Conservation (phyloP, 83 land plant genomes). For the Thuja plicata region DNA sequence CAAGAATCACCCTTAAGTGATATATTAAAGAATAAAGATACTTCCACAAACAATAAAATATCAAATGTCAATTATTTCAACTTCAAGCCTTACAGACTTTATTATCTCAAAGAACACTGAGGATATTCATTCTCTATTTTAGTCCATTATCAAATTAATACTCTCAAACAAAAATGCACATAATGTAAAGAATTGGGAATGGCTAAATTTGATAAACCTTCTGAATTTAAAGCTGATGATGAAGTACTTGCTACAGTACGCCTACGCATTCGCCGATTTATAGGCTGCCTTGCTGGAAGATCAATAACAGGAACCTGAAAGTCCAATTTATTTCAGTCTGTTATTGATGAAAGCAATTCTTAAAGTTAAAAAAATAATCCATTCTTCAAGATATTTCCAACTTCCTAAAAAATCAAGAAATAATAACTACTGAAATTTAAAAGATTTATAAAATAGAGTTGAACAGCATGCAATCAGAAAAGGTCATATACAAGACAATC, state of each 20-base stretch:
- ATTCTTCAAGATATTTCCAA: not conserved
- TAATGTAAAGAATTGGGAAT: not conserved
- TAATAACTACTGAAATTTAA: not conserved
- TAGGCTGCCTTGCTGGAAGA: conserved; percentile 38
- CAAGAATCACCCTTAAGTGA: not conserved
- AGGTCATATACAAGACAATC: not conserved
- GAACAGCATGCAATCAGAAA: not conserved
- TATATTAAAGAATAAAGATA: too few species aligned
- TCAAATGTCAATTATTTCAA: not conserved
- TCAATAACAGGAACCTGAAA: conserved; percentile 39
- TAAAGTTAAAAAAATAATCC: not conserved
- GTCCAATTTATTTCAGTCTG: not conserved
- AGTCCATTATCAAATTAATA: not conserved
- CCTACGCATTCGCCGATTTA: conserved; percentile 59
- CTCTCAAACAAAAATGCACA: not conserved
- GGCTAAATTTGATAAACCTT: conserved; percentile 27
- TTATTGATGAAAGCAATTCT: not conserved
- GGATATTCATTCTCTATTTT: not conserved
- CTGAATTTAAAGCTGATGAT: conserved; percentile 32
- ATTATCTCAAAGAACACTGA: not conserved
- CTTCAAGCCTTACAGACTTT: not conserved
- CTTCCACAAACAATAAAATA: not conserved
- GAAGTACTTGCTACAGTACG: conserved; percentile 46
- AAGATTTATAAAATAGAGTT: not conserved
- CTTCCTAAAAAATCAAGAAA: not conserved